Percentiles rank a stretch among this genome's conserved stretches.
Evolutionary conservation across 2,329 filamentous ascomycete species (phyloP).

Genomic region (Ramularia endophylla): DNA sequence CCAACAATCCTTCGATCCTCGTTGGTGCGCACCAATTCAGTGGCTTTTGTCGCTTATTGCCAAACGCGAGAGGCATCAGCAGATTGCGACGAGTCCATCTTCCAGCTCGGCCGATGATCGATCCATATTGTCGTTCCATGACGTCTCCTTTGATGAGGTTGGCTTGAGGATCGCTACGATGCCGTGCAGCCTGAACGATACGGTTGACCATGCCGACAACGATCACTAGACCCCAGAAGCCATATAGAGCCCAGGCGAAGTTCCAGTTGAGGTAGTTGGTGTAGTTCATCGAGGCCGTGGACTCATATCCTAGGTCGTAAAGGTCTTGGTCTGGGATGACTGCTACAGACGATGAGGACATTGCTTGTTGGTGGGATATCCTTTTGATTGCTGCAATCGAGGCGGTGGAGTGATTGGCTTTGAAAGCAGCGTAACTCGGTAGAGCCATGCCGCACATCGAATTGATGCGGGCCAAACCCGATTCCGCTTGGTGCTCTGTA

Average conservation of each 20-base stretch:
- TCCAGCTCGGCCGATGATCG: slow-evolving; percentile 8
- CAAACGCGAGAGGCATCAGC: slow-evolving; percentile 40
- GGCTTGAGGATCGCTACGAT: too few relatives aligned
- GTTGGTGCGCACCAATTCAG: slow-evolving; percentile 33
- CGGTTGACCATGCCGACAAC: slow-evolving; percentile 32
- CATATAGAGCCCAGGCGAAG: slow-evolving; percentile 24
- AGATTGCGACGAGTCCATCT: slow-evolving; percentile 35
- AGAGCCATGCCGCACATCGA: neutral
- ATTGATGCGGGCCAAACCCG: neutral
- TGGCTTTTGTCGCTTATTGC: slow-evolving; percentile 28
- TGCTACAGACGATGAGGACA: neutral
- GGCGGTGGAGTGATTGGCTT: too few relatives aligned
- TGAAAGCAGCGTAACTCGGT: neutral
- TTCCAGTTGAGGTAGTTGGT: slow-evolving; percentile 8
- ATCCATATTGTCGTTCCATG: slow-evolving; percentile 3
- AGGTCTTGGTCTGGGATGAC: slow-evolving; percentile 1
- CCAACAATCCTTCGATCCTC: slow-evolving; percentile 39
- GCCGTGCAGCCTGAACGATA: slow-evolving; percentile 5
- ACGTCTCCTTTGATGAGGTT: slow-evolving; percentile 16
- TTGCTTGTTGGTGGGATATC: neutral
- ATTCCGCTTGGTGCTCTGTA: neutral
- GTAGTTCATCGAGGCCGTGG: neutral
- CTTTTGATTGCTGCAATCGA: neutral
- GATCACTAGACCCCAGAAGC: slow-evolving; percentile 37
- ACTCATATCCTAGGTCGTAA: neutral